Evolutionary conservation across 208 protist species (phyloP), one percentile per base, ranked within the genome.

Genomic region (Vickermania spadyakhi): DNA sequence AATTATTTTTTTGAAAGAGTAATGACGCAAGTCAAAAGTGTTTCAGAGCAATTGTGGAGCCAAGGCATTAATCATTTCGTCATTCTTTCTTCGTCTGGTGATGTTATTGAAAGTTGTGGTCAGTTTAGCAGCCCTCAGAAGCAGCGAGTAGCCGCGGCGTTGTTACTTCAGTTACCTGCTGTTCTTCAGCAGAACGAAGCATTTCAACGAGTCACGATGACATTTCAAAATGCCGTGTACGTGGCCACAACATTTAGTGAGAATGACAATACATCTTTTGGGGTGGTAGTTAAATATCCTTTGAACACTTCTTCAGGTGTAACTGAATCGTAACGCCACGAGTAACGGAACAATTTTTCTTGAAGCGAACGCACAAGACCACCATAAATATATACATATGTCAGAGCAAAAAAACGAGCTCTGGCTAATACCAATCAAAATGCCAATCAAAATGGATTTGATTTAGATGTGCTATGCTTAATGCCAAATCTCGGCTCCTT

Each of bases 1-100:
- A 18, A 21, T 11, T 49, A 21, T 11, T 21, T 11, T 21, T 49
- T 49, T 21, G 41, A 21, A 28, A 26, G 11, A 18, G 25, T 55
- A 31, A 91, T 89, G 79, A 78, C 69, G n/a, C 75, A 87, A 60
- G 28, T 84, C 4, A 69, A 58, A 45, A 77, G 78, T 57, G 71
- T 95, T 31, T 92, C 91, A 62, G 89, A 95, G 52, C 83, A 87
- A 36, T 76, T 95, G 45, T 75, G 90, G 4, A 86, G 80, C 49
- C 77, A 89, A 50, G 81, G 82, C n/a, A 71, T 77, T 27, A 93
- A 90, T 28, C 76, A 93, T 62, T 95, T 91, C 58, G 77, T 89
- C 1, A 81, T 95, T 25, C 70, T 93, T 21, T 75, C 82, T 11
- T 70, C 73, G 3, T 56, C 72, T 3, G 84, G 89, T 1, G 65